Evolutionary conservation across 176 grass and related monocot genomes (phyloP).

Genomic region (Rhipidocladum racemiflorum): DNA sequence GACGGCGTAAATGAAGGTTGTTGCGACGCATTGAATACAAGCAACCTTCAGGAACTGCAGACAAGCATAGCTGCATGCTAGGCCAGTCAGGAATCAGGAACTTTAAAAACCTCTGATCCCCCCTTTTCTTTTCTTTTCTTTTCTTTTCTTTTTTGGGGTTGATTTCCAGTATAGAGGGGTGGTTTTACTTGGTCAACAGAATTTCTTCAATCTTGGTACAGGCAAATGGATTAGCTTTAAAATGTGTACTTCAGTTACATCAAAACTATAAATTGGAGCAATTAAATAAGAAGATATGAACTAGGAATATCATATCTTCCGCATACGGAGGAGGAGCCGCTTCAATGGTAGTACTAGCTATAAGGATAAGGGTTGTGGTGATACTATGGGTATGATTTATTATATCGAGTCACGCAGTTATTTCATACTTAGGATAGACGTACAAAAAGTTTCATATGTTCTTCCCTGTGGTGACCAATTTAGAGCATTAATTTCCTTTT

Average conservation of each 20-base stretch:
- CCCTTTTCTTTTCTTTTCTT: too few species aligned
- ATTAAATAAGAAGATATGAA: not conserved
- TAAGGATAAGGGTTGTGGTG: too few species aligned
- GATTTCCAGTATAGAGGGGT: not conserved
- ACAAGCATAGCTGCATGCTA: too few species aligned
- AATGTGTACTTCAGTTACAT: not conserved
- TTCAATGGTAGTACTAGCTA: too few species aligned
- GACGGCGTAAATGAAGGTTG: constrained; percentile 26
- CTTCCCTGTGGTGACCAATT: not conserved
- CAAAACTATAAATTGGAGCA: not conserved
- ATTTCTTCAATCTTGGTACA: not conserved
- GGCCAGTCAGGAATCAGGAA: not conserved
- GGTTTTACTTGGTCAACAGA: not conserved
- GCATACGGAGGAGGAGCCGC: not conserved
- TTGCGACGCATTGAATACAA: constrained; percentile 51
- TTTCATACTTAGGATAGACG: not conserved
- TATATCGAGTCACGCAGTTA: not conserved
- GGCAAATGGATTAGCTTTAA: not conserved
- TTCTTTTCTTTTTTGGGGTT: not conserved
- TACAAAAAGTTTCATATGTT: not conserved
- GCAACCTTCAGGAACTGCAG: constrained; percentile 45
- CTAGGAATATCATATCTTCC: too few species aligned
- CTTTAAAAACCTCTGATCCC: not conserved
- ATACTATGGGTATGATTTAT: not conserved
- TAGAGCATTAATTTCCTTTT: not conserved